These are phyloP conservation scores for Aureobasidium sp. DNA, from an alignment of 2,329 filamentous ascomycete species.

Conservation along the genomic window DNA sequence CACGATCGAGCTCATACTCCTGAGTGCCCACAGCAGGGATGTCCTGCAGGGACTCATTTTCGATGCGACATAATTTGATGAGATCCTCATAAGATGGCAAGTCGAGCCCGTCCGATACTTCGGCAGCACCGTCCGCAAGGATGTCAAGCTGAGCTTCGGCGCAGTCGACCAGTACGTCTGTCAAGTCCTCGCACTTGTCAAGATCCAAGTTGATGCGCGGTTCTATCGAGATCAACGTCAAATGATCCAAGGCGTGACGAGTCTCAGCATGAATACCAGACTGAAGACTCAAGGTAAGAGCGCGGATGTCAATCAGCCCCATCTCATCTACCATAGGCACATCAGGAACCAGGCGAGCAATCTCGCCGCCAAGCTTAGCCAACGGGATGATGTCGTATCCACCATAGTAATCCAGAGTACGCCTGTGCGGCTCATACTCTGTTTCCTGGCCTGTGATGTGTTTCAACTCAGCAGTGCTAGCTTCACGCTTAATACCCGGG, in stretches of 20 bases:
- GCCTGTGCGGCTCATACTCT: conserved; percentile 17
- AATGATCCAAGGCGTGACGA: conserved; percentile 78
- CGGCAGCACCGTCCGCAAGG: conserved; percentile 74
- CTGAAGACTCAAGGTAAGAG: conserved; percentile 81
- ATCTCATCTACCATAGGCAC: conserved; percentile 70
- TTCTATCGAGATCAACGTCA: conserved; percentile 65
- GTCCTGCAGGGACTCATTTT: conserved; percentile 66
- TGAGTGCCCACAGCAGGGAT: conserved; percentile 65
- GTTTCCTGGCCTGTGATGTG: conserved; percentile 11
- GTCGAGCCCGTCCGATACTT: conserved; percentile 80
- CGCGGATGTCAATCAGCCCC: conserved; percentile 82
- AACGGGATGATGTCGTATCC: conserved; percentile 64
- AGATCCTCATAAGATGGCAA: conserved; percentile 84
- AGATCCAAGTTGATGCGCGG: conserved; percentile 59
- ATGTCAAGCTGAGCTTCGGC: conserved; percentile 82
- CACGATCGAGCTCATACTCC: conserved; percentile 76
- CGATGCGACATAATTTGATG: conserved; percentile 66
- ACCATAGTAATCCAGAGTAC: conserved; percentile 43
- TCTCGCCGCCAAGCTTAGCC: conserved; percentile 56
- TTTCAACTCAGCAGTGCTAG: conserved; percentile 10
- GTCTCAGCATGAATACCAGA: conserved; percentile 86
- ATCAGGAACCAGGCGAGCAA: conserved; percentile 64
- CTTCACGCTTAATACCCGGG: conserved; percentile 18
- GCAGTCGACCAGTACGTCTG: conserved; percentile 83
- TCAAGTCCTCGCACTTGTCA: conserved; percentile 73